Base-by-base conservation (phyloP, 257 asterid genomes). In the Petunia axillaris region DNA sequence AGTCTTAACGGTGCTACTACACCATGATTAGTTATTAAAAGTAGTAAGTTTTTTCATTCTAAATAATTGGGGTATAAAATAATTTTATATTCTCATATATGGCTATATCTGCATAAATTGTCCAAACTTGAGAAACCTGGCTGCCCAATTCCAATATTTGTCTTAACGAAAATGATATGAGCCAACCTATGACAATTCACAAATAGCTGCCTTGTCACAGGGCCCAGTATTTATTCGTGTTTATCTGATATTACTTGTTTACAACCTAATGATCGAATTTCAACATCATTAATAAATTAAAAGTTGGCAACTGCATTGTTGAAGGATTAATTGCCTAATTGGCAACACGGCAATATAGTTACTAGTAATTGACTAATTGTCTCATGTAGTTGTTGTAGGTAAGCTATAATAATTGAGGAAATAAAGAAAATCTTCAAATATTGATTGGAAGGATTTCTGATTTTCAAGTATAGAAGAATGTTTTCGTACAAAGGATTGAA, bases 261-360 rank as follows among this genome's bases (percentile, higher is more conserved):
- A 44, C 76, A 68, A 68, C 57, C 16, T 68, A 68, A 68, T 25
- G 25, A 25, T 68, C 40, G 16, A 68, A 68, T 68, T 44, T 68
- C 76, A 44, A 68, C 76, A 44, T 8, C 76, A 68, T 8, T 4
- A 2, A 68, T 44, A 44, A 44, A 43, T 3, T 68, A 43, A 8
- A 68, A 68, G 58, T 68, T 57, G n/a, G 2, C 76, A 68, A 43
- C 15, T 8, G n/a, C 57, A 43, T 67, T 65, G 37, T 43, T 67
- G 37, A 67, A 68, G 16, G 0, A 68, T 25, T 43, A 43, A n/a
- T 44, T 68, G 37, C 38, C 57, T 68, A 44, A 68, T 68, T 68
- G 57, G 15, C n/a, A 68, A 8, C 40, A 44, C 2, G 54, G 57
- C n/a, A 10, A n/a, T 65, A 41, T 44, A 44, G 8, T 43, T 8